These are phyloP conservation scores for Suhomyces emberorum DNA, from an alignment of 805 yeast species.

Conservation along the genomic window DNA sequence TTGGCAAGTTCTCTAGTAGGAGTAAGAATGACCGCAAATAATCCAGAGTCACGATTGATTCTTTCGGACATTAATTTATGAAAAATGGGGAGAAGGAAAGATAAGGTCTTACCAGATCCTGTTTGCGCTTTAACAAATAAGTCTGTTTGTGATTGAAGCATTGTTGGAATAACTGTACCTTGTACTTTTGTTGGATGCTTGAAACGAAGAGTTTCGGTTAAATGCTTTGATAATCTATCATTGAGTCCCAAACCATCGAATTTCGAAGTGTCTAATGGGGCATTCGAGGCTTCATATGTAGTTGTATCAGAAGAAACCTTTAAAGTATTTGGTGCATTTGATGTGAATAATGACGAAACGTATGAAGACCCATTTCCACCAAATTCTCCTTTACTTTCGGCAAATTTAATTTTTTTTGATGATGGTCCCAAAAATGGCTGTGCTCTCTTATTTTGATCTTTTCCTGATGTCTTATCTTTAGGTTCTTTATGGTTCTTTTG, in stretches of 20 bases:
- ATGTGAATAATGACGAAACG: slow-evolving; percentile 78
- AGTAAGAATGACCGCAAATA: slow-evolving; percentile 82
- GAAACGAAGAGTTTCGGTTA: slow-evolving; percentile 55
- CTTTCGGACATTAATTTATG: slow-evolving; percentile 61
- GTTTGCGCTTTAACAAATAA: slow-evolving; percentile 94
- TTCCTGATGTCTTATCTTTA: slow-evolving; percentile 1
- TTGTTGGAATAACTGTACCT: slow-evolving; percentile 68
- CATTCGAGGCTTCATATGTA: slow-evolving; percentile 57
- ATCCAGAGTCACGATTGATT: slow-evolving; percentile 65
- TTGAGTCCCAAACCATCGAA: slow-evolving; percentile 72
- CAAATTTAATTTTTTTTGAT: slow-evolving; percentile 36
- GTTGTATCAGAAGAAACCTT: slow-evolving; percentile 25
- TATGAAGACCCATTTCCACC: slow-evolving; percentile 61
- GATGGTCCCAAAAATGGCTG: slow-evolving; percentile 15
- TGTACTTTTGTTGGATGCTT: slow-evolving; percentile 84
- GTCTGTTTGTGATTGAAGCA: slow-evolving; percentile 50
- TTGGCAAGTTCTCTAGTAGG: slow-evolving; percentile 95
- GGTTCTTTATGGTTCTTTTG: slow-evolving; percentile 1
- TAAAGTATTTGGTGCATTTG: slow-evolving; percentile 43
- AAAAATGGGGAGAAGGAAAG: slow-evolving; percentile 81
- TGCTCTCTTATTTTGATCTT: background rate
- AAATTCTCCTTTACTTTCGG: slow-evolving; percentile 48
- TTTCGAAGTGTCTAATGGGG: slow-evolving; percentile 73
- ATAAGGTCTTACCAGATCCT: slow-evolving; percentile 95
- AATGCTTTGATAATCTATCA: slow-evolving; percentile 48